Base-by-base conservation (phyloP, 306 rosid species). In the Dalbergia cultrata region DNA sequence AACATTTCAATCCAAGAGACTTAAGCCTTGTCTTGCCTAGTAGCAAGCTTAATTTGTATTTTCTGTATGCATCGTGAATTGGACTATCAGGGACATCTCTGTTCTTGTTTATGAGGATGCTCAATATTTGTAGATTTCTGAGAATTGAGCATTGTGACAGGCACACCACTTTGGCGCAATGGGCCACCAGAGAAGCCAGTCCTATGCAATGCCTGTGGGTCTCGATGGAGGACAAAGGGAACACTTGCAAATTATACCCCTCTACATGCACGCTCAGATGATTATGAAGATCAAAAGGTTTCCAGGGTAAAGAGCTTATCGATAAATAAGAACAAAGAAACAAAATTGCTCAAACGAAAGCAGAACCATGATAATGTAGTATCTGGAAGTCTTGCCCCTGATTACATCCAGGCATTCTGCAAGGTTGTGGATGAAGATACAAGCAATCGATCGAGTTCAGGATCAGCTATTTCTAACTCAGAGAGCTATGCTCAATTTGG, bases 191-290 rank as follows among this genome's bases (percentile, higher is more conserved):
- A 96, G 80, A 96, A 96, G 91, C 98, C 98, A 65, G 93, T 96
- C 50, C 87, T 96, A 80, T 96, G 99, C 92, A 96, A 96, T 88
- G 99, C 99, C 17, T 96, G 99, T 65, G 99, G 99, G 13, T 96
- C 99, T 76, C 97, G 99, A 60, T 96, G 99, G 99, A 96, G 99
- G 89, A 96, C 99, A 11, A 96, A 96, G 88, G 99, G 99, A 86
- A 92, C 99, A 16, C 99, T 96, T 35, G 92, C 90, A 75, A 93
- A 96, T 84, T 96, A 96, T 72, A 96, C 99, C 60, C 99, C 99
- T 82, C 87, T 96, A 82, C 99, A 96, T 80, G 96, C 98, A 77
- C 93, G 99, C 67, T 83, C 94, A 18, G 98, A 92, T 79, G 97
- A 89, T 82, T 86, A 70, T 75, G 99, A 89, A 71, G 95, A 96